Evolutionary conservation across 2,329 filamentous ascomycete species (phyloP), one percentile per base, ranked within the genome.

Genomic region (Arthrobotrys iridis): DNA sequence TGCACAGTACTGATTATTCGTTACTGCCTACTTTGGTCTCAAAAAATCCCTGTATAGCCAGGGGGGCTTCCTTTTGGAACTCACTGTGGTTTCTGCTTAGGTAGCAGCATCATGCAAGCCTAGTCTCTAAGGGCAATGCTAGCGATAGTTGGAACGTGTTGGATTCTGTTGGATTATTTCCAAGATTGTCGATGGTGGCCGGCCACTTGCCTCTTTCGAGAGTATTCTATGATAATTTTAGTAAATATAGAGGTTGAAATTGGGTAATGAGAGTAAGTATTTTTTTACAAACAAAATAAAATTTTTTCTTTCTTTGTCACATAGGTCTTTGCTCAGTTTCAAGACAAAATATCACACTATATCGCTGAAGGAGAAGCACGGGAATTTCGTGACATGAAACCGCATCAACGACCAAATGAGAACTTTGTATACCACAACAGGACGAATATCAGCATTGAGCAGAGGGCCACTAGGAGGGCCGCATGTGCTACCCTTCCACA

Each of bases 91-190:
- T 37, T 50, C 58, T 63, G n/a, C 28, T 37, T 55, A 48, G 59
- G 43, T 50, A 63, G 28, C 30, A 55, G 26, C 43, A 33, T 20
- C 30, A 59, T 52, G 33, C 33, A 37, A 4, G 26, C 28, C 10
- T 28, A n/a, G 13, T 7, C 8, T 40, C 18, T 18, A 40, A 13
- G 28, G n/a, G n/a, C n/a, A n/a, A 18, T 33, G 37, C 37, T 41
- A 4, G n/a, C n/a, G n/a, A n/a, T n/a, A n/a, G 28, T 59, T 50
- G 22, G 41, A 26, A 60, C 18, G 52, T 68, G 64, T 68, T 68
- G 64, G 64, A 59, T 59, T 30, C n/a, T 64, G 59, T 72, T 72
- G 67, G 67, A 72, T 43, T 65, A 30, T 48, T 64, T 71, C 37
- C 41, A 67, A 30, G 50, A 67, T 41, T 26, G 28, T 40, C 18